Percentiles rank a stretch among this genome's conserved stretches.
phyloP scores from a whole-genome alignment of 1,139 yeast species.

The Yamadazyma aaseri region DNA sequence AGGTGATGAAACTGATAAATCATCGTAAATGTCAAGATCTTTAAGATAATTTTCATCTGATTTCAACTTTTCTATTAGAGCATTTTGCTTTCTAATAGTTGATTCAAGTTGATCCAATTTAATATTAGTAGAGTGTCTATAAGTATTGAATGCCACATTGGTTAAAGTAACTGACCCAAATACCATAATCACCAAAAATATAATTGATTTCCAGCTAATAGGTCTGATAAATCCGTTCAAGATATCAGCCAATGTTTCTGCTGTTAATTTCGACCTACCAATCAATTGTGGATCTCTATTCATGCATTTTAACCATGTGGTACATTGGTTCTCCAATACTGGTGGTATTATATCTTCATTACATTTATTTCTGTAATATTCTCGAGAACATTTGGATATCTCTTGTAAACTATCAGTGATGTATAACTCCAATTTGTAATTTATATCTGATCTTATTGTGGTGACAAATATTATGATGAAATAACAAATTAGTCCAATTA shows the following conservation, averaged over 20 bases:
- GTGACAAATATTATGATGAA: constrained; percentile 54
- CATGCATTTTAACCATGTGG: constrained; percentile 82
- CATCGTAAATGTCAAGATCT: constrained; percentile 9
- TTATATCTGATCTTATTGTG: constrained; percentile 70
- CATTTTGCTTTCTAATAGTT: constrained; percentile 17
- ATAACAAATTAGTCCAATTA: constrained; percentile 55
- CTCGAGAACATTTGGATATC: constrained; percentile 67
- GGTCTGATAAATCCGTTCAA: constrained; percentile 75
- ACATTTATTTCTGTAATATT: constrained; percentile 74
- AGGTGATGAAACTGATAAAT: constrained; percentile 15
- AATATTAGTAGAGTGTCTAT: constrained; percentile 18
- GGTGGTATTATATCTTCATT: constrained; percentile 52
- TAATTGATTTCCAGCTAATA: constrained; percentile 71
- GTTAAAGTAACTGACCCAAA: constrained; percentile 23
- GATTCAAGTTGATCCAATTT: constrained; percentile 14
- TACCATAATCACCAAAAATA: constrained; percentile 29
- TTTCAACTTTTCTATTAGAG: constrained; percentile 10
- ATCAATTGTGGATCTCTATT: constrained; percentile 75
- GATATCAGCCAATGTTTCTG: constrained; percentile 80
- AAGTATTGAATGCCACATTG: constrained; percentile 22
- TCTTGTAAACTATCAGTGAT: constrained; percentile 61
- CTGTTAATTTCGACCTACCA: constrained; percentile 76
- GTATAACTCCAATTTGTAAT: constrained; percentile 63
- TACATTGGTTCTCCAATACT: constrained; percentile 71
- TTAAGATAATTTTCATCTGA: constrained; percentile 7